phyloP scores from a whole-genome alignment of 352 stramenopile genomes.

The Phytophthora agathidicida region DNA sequence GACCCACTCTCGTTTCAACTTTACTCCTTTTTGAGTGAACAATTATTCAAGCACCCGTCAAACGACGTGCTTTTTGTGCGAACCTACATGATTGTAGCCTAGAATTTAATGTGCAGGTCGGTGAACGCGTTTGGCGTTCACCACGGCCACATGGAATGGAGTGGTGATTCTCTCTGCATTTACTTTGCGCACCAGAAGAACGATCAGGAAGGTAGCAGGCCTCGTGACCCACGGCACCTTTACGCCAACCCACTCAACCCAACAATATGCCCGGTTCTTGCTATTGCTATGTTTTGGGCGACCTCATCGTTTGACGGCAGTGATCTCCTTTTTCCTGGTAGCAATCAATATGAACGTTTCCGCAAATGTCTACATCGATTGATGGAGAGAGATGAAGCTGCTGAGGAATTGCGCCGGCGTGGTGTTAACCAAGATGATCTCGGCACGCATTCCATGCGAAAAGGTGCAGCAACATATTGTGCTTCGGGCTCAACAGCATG shows the following conservation, averaged over 20 bases:
- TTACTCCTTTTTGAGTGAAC: background rate
- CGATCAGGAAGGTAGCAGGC: slow-evolving; percentile 17
- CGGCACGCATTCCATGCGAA: slow-evolving; percentile 27
- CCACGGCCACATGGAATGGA: slow-evolving; percentile 29
- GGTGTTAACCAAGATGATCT: slow-evolving; percentile 14
- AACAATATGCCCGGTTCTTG: background rate
- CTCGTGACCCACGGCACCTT: slow-evolving; percentile 1
- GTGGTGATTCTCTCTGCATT: slow-evolving; percentile 28
- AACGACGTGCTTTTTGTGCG: slow-evolving; percentile 20
- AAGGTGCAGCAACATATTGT: slow-evolving; percentile 19
- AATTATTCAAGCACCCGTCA: background rate
- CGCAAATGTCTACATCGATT: slow-evolving; percentile 4
- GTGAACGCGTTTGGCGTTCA: slow-evolving; percentile 10
- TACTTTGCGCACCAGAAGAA: slow-evolving; percentile 50
- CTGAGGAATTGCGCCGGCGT: slow-evolving; percentile 19
- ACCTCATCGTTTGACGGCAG: background rate
- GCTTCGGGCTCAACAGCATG: slow-evolving; percentile 22
- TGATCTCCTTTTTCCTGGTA: slow-evolving; percentile 4
- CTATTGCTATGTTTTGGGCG: background rate
- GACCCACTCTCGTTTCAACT: slow-evolving; percentile 10
- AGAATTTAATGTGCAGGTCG: slow-evolving; percentile 23
- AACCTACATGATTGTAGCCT: slow-evolving; percentile 16
- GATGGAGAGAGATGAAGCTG: background rate
- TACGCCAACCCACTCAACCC: slow-evolving; percentile 2
- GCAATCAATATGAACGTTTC: slow-evolving; percentile 12